phyloP scores from a whole-genome alignment of 148 eudicot species.

The Silene uniflora region DNA sequence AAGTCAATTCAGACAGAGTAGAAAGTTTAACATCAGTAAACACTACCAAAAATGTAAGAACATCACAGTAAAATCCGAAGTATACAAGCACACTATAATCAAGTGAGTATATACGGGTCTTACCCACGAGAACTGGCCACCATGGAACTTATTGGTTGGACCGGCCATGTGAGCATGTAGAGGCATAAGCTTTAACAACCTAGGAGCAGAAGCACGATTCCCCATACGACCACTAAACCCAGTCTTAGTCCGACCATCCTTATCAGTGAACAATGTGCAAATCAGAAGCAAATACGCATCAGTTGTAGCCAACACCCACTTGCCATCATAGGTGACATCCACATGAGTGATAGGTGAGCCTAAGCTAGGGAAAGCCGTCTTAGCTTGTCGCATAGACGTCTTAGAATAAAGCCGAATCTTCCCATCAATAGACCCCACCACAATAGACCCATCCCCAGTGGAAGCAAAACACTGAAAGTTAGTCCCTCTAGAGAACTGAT shows the following conservation, averaged over 20 bases:
- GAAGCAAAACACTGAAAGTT: slow-evolving; percentile 96
- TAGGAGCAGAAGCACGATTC: slow-evolving; percentile 78
- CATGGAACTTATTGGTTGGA: slow-evolving; percentile 54
- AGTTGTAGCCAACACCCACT: slow-evolving; percentile 93
- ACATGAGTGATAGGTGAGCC: slow-evolving; percentile 91
- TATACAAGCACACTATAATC: background rate
- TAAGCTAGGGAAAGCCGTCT: slow-evolving; percentile 94
- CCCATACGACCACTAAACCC: slow-evolving; percentile 91
- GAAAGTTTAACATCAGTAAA: background rate
- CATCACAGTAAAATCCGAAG: background rate
- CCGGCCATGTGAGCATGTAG: slow-evolving; percentile 92
- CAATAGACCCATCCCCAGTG: slow-evolving; percentile 95
- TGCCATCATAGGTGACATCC: slow-evolving; percentile 98
- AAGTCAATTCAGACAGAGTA: no score
- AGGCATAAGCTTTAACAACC: slow-evolving; percentile 83
- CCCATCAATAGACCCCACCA: slow-evolving; percentile 95
- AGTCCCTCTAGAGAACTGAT: slow-evolving; percentile 84
- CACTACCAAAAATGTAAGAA: background rate
- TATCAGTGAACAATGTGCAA: slow-evolving; percentile 86
- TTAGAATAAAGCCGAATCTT: slow-evolving; percentile 85
- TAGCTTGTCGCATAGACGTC: slow-evolving; percentile 92
- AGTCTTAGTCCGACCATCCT: slow-evolving; percentile 87
- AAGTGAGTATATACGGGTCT: slow-evolving; percentile 17
- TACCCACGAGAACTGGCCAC: slow-evolving; percentile 98
- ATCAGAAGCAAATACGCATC: slow-evolving; percentile 80